Percentiles rank a stretch among this genome's conserved stretches.
Evolutionary conservation across 768 basidiomycete species (phyloP).

Genomic region (Lactarius akahatsu): DNA sequence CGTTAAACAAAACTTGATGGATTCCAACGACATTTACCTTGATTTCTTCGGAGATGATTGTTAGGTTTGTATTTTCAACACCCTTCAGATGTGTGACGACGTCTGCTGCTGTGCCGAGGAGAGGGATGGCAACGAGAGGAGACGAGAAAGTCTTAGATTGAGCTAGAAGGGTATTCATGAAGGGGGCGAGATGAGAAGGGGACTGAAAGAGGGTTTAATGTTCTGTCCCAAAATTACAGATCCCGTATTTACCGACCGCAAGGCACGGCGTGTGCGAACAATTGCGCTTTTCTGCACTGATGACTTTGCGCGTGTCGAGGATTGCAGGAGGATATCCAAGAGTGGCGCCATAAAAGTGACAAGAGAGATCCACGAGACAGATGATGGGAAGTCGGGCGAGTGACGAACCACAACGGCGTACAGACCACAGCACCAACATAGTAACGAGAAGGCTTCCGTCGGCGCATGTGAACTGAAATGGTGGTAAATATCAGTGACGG

Average conservation of each 20-base stretch:
- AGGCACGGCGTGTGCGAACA: slow-evolving; percentile 59
- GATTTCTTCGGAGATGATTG: slow-evolving; percentile 44
- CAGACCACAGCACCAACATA: slow-evolving; percentile 68
- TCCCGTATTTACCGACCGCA: slow-evolving; percentile 55
- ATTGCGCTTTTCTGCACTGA: slow-evolving; percentile 61
- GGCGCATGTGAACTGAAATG: slow-evolving; percentile 43
- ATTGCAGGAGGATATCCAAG: slow-evolving; percentile 57
- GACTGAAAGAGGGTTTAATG: slow-evolving; percentile 30
- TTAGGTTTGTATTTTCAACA: slow-evolving; percentile 44
- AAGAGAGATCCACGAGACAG: slow-evolving; percentile 53
- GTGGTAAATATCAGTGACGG: slow-evolving; percentile 1
- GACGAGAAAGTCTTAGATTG: slow-evolving; percentile 50
- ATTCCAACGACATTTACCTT: slow-evolving; percentile 41
- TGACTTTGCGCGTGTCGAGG: slow-evolving; percentile 51
- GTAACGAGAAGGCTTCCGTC: slow-evolving; percentile 62
- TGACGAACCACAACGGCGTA: slow-evolving; percentile 52
- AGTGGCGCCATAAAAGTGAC: slow-evolving; percentile 57
- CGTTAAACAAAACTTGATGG: not conserved
- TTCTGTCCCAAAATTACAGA: not conserved
- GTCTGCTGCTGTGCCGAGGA: slow-evolving; percentile 69
- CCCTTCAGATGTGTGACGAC: slow-evolving; percentile 69
- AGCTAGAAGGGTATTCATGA: slow-evolving; percentile 55
- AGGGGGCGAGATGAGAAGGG: slow-evolving; percentile 44
- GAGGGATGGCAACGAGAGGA: slow-evolving; percentile 43
- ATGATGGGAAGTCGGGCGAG: slow-evolving; percentile 46